Evolutionary conservation across 2,329 filamentous ascomycete genomes (phyloP).

Genomic region (Thielaviopsis euricoi): DNA sequence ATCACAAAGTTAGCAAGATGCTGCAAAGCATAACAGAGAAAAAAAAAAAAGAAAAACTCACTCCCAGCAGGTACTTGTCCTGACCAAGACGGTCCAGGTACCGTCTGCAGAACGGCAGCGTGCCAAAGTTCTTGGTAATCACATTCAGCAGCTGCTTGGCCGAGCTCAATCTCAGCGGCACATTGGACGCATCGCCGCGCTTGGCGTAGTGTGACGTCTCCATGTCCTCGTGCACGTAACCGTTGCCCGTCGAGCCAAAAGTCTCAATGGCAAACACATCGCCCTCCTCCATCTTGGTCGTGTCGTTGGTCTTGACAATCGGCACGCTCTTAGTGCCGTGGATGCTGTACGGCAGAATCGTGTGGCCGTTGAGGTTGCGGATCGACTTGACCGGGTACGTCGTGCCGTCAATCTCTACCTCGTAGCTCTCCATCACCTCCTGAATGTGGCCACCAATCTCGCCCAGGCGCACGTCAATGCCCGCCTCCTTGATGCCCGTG

Average conservation of each 20-base stretch:
- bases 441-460: constrained; percentile 58
- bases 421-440: constrained; percentile 64
- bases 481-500: constrained; percentile 68
- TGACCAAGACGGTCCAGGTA: constrained; percentile 77
- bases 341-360: constrained; percentile 59
- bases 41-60: constrained; percentile 27
- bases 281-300: constrained; percentile 74
- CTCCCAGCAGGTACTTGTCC: constrained; percentile 72
- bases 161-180: constrained; percentile 47
- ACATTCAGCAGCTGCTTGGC: constrained; percentile 64
- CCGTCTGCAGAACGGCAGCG: constrained; percentile 65
- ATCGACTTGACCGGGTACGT: constrained; percentile 56
- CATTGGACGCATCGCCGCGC: constrained; percentile 43
- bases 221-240: constrained; percentile 59
- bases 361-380: constrained; percentile 58
- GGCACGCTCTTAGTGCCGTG: constrained; percentile 69
- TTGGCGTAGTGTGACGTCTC: constrained; percentile 73
- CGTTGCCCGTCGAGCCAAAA: constrained; percentile 65
- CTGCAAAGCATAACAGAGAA: not conserved
- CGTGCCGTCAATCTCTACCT: constrained; percentile 51
- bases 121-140: constrained; percentile 84
- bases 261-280: constrained; percentile 73
- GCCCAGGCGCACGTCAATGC: constrained; percentile 61
- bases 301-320: constrained; percentile 59
- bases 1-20: not conserved